Base-by-base conservation (phyloP, 225 moss, liverwort and hornwort genomes). In the Polytrichum commune region DNA sequence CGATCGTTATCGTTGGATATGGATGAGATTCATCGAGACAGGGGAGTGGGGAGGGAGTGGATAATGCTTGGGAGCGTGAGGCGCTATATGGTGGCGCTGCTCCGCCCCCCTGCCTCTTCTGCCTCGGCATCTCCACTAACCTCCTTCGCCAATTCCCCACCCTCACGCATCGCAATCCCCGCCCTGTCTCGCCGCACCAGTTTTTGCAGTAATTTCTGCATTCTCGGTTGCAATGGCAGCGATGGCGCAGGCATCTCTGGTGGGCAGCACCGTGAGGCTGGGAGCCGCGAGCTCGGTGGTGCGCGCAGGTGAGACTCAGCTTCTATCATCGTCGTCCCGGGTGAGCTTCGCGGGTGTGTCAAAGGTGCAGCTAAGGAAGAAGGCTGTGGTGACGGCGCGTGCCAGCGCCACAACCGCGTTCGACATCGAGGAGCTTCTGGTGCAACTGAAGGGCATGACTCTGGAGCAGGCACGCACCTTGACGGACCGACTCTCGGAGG, bases 381-480 rank as follows among this genome's bases (percentile, higher is more conserved):
- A 16, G 46, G 46, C 46, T 46, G 35, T 73, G 23, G 64, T 74
- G 10, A 78, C 29, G 8, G 68, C 78, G 0, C 70, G 80, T 8
- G 86, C 88, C 5, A 24, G 46, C 46, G 46, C 46, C 46, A 46
- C 46, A 13, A 76, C 76, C 63, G 77, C 78, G 33, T 74, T 78
- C 4, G 91, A 93, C 61, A 64, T 85, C 25, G 91, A 91, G 33
- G 76, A 84, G 67, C 76, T 95, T 56, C 28, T 91, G 72, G 79
- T 74, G 35, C 60, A 66, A 0, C 86, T 93, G 27, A 82, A 83
- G 71, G 72, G 29, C 9, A 54, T 95, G 38, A 93, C 85, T 0
- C 74, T 95, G n/a, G 93, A 83, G 1, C 78, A 93, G 3, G 91
- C 93, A 53, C 80, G 90, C 74, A 4, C 60, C 6, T 72, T 95